Base-by-base conservation (phyloP, 2,329 filamentous ascomycete genomes). In the Colletotrichum sp. region DNA sequence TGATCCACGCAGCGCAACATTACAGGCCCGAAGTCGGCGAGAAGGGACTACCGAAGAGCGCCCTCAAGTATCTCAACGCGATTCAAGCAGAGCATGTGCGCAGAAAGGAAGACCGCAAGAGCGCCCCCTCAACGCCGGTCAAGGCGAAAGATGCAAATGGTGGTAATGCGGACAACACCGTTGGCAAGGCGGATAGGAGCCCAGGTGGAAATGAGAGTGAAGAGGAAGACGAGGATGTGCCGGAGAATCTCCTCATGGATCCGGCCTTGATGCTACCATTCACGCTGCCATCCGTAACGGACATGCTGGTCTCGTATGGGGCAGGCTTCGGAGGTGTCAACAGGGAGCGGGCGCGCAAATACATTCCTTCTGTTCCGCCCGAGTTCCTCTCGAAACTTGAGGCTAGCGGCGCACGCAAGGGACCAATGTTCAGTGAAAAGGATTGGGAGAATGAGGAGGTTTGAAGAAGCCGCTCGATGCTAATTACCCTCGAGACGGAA, bases 21-120 rank as follows among this genome's bases (percentile, higher is more conserved):
- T 99, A 99, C 85, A 92, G 97, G 61, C 93, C 95, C 2, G 97
- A 99, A 84, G 97, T 98, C 1, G 97, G 96, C 32, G 97, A 99
- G 86, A 98, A 98, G 84, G 93, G 94, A 0, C 87, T 99, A 2
- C 94, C 95, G 1, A 98, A 98, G 84, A 95, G 93, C 79, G 96
- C 96, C 4, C 92, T 95, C 85, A 97, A 96, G 81, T 98, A 97
- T 81, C 91, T 99, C 26, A 86, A 94, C 61, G 92, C 94, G 26
- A 89, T 98, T 62, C 94, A 98, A 82, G 94, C 93, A 80, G 95
- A 97, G 79, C 90, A 92, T 7, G 89, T 91, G 32, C 84, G 90
- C 64, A 89, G 92, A 78, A 89, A 91, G 77, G 90, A 91, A 76
- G 78, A 87, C 74, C 81, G 89, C 28, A 91, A 88, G 75, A 85